Base-by-base conservation (phyloP, 2,329 filamentous ascomycete species). In the Aschersonia sp. region DNA sequence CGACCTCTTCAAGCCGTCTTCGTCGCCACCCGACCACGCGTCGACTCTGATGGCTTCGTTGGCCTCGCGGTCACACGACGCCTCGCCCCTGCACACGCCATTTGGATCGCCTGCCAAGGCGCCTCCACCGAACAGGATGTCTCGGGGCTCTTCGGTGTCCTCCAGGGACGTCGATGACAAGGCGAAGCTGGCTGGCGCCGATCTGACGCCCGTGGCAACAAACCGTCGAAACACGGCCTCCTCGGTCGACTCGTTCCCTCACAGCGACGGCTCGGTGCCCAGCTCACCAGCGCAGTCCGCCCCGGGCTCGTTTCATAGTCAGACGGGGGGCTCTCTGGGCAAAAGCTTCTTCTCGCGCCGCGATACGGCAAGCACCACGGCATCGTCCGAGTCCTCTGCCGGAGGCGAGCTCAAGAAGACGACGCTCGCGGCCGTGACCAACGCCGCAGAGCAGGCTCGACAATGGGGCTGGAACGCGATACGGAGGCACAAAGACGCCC, bases 31-130 rank as follows among this genome's bases (percentile, higher is more conserved):
- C 2, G 74, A 79, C 39, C 71, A 79, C 57, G 83, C 83, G 30
- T 71, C 73, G 29, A 76, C 70, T 53, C 71, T 75, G 30, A 86
- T 88, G 71, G 81, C 81, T 47, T 79, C 78, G 40, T 68, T 86
- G 40, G 79, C 83, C n/a, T 74, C 70, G 14, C 71, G 76, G 14
- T 77, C 82, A 1, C 71, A 76, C 37, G 69, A 74, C n/a, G 61
- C 64, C 29, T 76, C 77, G 1, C 73, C 77, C 1, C 58, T 63
- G 6, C 66, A 67, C 10, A 71, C 72, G 48, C 66, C 58, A 41
- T 59, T 54, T 52, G 66, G 58, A 46, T 62, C 52, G 42, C 64
- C 55, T 49, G 58, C 50, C 49, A 66, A 61, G 51, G 59, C 57
- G 31, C 66, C 61, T 50, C 65, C 64, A 9, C 54, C 61, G 4